Conservation (phyloP, 345 rosid species). For the Reutealis trisperma region DNA sequence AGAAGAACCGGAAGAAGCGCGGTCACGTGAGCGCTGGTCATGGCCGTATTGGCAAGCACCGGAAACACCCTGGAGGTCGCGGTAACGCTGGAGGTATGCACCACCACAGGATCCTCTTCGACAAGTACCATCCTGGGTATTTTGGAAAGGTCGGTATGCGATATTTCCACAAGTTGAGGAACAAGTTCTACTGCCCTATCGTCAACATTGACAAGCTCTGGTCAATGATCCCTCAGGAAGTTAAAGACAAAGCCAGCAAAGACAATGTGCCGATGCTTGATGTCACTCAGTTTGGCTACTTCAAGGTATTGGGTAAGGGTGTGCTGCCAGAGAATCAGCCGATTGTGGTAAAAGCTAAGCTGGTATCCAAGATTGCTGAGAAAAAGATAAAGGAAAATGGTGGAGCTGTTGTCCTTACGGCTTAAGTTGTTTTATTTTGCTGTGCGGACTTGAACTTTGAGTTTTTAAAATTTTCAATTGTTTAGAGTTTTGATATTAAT, state of each 20-base stretch:
- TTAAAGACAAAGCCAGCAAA: slow-evolving; percentile 59
- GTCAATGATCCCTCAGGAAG: slow-evolving; percentile 71
- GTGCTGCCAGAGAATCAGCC: slow-evolving; percentile 70
- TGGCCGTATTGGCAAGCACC: slow-evolving; percentile 80
- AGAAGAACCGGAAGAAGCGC: slow-evolving; percentile 90
- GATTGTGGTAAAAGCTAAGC: slow-evolving; percentile 73
- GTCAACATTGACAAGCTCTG: slow-evolving; percentile 82
- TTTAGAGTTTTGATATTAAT: background rate
- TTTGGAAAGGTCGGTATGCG: slow-evolving; percentile 94
- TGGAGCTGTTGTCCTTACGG: slow-evolving; percentile 77
- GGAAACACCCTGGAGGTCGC: slow-evolving; percentile 88
- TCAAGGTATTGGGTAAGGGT: slow-evolving; percentile 83
- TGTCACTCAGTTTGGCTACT: slow-evolving; percentile 73
- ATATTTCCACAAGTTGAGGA: slow-evolving; percentile 80
- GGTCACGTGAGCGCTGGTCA: slow-evolving; percentile 92
- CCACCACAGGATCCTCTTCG: slow-evolving; percentile 89
- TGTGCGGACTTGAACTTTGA: background rate
- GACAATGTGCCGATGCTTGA: slow-evolving; percentile 67
- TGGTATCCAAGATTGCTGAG: slow-evolving; percentile 74
- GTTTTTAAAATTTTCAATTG: background rate
- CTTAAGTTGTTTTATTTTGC: slow-evolving; percentile 19
- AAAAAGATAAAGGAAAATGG: slow-evolving; percentile 84
- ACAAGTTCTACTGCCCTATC: slow-evolving; percentile 78
- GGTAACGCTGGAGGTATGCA: slow-evolving; percentile 94
- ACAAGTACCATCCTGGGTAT: slow-evolving; percentile 88